These are phyloP conservation scores for Ceratobasidium sp. DNA, from an alignment of 1,284 basidiomycete species.

Conservation along the genomic window DNA sequence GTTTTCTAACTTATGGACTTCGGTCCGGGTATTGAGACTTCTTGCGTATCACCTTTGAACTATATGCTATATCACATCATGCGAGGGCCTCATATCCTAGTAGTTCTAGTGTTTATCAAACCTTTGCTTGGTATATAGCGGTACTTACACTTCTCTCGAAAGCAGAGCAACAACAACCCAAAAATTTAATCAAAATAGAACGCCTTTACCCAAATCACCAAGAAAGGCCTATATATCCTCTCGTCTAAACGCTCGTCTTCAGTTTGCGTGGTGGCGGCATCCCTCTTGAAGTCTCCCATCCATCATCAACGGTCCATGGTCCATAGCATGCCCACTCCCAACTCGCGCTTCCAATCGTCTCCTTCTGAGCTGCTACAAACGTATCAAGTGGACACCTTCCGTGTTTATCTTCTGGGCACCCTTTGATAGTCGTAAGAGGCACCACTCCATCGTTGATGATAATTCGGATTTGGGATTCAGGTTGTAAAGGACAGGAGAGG, in stretches of 20 bases:
- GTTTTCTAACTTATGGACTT: too few species aligned
- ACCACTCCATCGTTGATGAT: slow-evolving; percentile 90
- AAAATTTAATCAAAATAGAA: not conserved
- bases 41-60: too few species aligned
- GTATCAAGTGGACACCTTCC: slow-evolving; percentile 83
- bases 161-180: not conserved
- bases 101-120: too few species aligned
- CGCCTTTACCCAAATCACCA: not conserved
- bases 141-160: too few species aligned
- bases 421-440: slow-evolving; percentile 78
- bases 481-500: slow-evolving; percentile 61
- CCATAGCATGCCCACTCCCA: slow-evolving; percentile 81
- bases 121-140: too few species aligned
- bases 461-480: slow-evolving; percentile 71
- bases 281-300: slow-evolving; percentile 71
- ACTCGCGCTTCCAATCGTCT: slow-evolving; percentile 74
- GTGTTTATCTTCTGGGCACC: slow-evolving; percentile 72
- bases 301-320: slow-evolving; percentile 68
- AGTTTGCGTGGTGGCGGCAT: slow-evolving; percentile 54
- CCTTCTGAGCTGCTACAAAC: slow-evolving; percentile 77
- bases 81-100: too few species aligned
- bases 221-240: not conserved
- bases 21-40: too few species aligned
- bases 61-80: too few species aligned
- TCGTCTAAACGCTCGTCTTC: not conserved